These are phyloP conservation scores for Rhodamnia rubescens DNA, from an alignment of 345 rosid species.

Conservation along the genomic window DNA sequence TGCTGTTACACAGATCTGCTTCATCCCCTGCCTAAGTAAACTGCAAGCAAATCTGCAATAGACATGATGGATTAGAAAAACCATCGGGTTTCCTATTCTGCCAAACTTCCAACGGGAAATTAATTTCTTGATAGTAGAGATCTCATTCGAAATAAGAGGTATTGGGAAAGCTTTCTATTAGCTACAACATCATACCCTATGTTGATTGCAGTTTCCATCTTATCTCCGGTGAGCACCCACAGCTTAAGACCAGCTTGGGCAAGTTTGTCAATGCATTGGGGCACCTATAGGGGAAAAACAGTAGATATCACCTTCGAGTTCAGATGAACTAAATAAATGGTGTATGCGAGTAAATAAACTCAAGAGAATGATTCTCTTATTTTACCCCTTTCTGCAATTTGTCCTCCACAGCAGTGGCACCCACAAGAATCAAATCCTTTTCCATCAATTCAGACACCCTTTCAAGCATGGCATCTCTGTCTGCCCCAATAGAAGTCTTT, in stretches of 20 bases:
- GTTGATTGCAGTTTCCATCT: slow-evolving; percentile 99
- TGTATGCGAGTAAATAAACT: slow-evolving; percentile 2
- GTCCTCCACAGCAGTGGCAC: slow-evolving; percentile 99
- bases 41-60: slow-evolving; percentile 80
- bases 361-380: slow-evolving; percentile 1
- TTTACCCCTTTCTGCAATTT: slow-evolving; percentile 94
- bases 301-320: background rate
- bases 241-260: slow-evolving; percentile 99
- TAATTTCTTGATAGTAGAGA: background rate
- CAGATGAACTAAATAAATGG: background rate
- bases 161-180: background rate
- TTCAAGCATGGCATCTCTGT: slow-evolving; percentile 78
- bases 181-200: slow-evolving; percentile 58
- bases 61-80: slow-evolving; percentile 4
- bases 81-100: background rate
- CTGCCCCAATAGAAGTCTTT: slow-evolving; percentile 73
- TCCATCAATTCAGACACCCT: slow-evolving; percentile 74
- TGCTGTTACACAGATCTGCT: slow-evolving; percentile 59
- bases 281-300: slow-evolving; percentile 46
- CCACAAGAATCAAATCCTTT: slow-evolving; percentile 76
- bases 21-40: slow-evolving; percentile 95
- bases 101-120: background rate
- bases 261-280: slow-evolving; percentile 97
- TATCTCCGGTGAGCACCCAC: slow-evolving; percentile 99
- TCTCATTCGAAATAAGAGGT: background rate